Percentiles rank a stretch among this genome's conserved stretches.
These are phyloP conservation scores for Amorphotheca resinae DNA, from an alignment of 495 filamentous ascomycete species.

Conservation along the genomic window DNA sequence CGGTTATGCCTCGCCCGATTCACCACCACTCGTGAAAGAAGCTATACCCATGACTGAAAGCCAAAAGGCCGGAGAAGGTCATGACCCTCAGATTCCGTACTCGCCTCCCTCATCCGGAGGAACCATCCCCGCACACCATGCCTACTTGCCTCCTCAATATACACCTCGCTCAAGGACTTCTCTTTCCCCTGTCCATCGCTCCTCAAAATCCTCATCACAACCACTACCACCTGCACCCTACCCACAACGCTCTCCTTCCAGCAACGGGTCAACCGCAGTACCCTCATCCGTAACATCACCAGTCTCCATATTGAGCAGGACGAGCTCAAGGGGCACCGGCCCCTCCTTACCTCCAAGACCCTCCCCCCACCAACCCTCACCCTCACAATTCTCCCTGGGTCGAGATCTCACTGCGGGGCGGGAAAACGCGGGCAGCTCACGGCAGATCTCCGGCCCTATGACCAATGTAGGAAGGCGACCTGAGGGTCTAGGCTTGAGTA, in stretches of 20 bases:
- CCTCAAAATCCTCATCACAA: background rate
- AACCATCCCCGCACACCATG: background rate
- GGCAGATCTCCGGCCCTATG: no score
- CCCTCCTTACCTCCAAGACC: no score
- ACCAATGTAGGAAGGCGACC: no score
- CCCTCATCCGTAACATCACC: no score
- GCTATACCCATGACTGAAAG: background rate
- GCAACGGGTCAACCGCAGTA: no score
- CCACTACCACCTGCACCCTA: background rate
- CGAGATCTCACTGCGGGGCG: no score
- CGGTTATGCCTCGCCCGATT: background rate
- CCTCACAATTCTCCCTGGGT: no score
- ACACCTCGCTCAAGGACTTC: background rate
- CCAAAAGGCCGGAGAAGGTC: background rate
- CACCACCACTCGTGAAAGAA: background rate
- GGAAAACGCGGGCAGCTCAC: no score
- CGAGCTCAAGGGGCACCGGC: no score
- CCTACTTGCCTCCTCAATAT: background rate
- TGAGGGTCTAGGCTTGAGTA: no score
- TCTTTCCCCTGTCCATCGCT: background rate
- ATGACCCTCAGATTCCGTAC: background rate
- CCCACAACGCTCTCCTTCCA: background rate
- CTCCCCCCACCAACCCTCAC: no score
- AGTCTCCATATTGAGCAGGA: no score
- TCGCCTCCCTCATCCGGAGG: background rate